phyloP scores from a whole-genome alignment of 2,329 filamentous ascomycete species.

The Exophiala calicioides region DNA sequence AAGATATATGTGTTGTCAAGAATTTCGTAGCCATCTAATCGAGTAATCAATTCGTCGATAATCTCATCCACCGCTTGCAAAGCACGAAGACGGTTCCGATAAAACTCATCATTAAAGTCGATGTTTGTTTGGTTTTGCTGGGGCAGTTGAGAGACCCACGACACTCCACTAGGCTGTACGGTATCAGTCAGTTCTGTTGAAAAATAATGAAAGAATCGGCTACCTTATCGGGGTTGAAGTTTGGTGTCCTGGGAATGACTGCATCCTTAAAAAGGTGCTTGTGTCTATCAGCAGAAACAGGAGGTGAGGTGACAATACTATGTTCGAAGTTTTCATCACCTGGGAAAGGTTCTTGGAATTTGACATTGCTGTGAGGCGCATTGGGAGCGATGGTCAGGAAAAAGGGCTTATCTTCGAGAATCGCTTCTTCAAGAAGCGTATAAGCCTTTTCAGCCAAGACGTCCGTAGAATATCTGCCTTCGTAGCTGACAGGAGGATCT shows the following conservation, averaged over 20 bases:
- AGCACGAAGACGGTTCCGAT: conserved; percentile 51
- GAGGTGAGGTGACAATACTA: conserved; percentile 45
- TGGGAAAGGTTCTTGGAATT: conserved; percentile 36
- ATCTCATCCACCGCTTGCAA: conserved; percentile 59
- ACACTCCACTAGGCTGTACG: conserved; percentile 47
- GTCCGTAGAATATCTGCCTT: conserved; percentile 60
- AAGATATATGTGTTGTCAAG: conserved; percentile 62
- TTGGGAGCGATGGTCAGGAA: conserved; percentile 68
- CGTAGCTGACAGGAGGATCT: conserved; percentile 56
- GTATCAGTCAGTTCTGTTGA: background rate
- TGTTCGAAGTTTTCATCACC: conserved; percentile 30
- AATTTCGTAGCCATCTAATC: conserved; percentile 43
- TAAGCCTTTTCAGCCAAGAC: conserved; percentile 61
- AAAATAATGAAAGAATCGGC: conserved; percentile 7
- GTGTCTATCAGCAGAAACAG: conserved; percentile 63
- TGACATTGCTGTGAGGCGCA: conserved; percentile 64
- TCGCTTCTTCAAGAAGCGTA: conserved; percentile 63
- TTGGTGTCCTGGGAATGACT: conserved; percentile 61
- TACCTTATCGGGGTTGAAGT: conserved; percentile 66
- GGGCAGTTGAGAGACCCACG: conserved; percentile 48
- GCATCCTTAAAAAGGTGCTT: conserved; percentile 61
- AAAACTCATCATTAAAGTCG: conserved; percentile 56
- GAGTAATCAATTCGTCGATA: conserved; percentile 48
- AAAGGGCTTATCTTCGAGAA: conserved; percentile 58
- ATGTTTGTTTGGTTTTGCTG: conserved; percentile 50